Percentiles rank a stretch among this genome's conserved stretches.
These are phyloP conservation scores for Leishmania martiniquensis DNA, from an alignment of 208 protist genomes.

Conservation along the genomic window DNA sequence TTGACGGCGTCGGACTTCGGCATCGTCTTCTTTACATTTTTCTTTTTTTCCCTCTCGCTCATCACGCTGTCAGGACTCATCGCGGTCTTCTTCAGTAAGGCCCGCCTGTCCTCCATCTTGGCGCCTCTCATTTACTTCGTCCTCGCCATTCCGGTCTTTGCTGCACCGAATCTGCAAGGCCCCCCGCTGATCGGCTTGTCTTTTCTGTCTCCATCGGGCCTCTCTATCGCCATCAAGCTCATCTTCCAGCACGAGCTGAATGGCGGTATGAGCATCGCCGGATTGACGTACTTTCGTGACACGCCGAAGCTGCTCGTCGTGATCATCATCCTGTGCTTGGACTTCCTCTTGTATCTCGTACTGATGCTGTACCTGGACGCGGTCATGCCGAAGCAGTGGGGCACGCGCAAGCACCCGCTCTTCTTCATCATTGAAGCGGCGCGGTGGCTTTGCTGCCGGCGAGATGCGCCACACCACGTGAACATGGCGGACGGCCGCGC, in stretches of 20 bases:
- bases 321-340: conserved; percentile 32
- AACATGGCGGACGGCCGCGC: conserved; percentile 17
- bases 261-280: conserved; percentile 32
- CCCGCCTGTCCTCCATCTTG: conserved; percentile 60
- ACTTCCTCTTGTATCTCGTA: conserved; percentile 65
- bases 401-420: conserved; percentile 53
- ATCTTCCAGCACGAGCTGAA: conserved; percentile 53
- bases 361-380: conserved; percentile 76
- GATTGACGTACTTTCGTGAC: conserved; percentile 41
- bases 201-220: conserved; percentile 60
- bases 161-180: conserved; percentile 37
- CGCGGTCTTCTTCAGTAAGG: conserved; percentile 72
- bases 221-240: conserved; percentile 53
- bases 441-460: conserved; percentile 37
- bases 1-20: conserved; percentile 48
- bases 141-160: conserved; percentile 56
- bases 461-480: conserved; percentile 20
- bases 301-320: conserved; percentile 46
- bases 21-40: conserved; percentile 63
- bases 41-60: conserved; percentile 61
- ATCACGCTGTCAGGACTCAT: conserved; percentile 64
- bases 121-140: conserved; percentile 77
- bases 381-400: conserved; percentile 71
- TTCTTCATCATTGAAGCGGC: conserved; percentile 68
- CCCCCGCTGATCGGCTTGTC: conserved; percentile 33